Evolutionary conservation across 179 eudicot genomes (phyloP).

Genomic region (Carnegiea gigantea): DNA sequence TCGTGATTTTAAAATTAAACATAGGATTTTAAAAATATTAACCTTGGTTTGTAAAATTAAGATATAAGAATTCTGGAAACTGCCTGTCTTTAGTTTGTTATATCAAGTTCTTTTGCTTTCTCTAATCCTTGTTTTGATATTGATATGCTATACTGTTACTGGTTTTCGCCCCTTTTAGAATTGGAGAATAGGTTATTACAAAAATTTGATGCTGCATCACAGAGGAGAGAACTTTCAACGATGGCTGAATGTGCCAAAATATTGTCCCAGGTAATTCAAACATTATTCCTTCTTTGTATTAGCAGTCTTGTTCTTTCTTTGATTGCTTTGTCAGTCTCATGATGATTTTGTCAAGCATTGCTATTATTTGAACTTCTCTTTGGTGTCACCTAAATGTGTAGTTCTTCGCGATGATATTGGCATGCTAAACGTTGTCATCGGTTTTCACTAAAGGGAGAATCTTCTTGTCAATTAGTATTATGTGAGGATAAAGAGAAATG

Average conservation of each 20-base stretch:
- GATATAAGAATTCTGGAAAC: neutral
- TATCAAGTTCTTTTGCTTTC: neutral
- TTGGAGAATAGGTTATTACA: conserved; percentile 91
- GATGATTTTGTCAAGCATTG: neutral
- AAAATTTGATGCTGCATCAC: conserved; percentile 95
- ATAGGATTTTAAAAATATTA: neutral
- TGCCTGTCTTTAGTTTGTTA: neutral
- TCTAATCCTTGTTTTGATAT: neutral
- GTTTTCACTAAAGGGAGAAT: neutral
- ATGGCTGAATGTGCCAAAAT: conserved; percentile 99
- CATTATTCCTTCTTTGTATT: neutral
- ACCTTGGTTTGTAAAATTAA: neutral
- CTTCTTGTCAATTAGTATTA: neutral
- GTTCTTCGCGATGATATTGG: neutral
- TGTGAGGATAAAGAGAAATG: neutral
- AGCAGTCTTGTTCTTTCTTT: neutral
- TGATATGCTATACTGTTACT: neutral
- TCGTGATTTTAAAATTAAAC: neutral
- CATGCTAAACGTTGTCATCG: neutral
- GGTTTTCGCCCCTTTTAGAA: conserved; percentile 45
- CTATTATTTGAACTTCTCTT: neutral
- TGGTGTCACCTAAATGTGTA: neutral
- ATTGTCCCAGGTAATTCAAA: conserved; percentile 70
- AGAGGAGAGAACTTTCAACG: conserved; percentile 84
- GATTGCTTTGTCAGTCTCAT: neutral